Evolutionary conservation across 2,329 filamentous ascomycete species (phyloP).

Genomic region (Helotiales sp.): DNA sequence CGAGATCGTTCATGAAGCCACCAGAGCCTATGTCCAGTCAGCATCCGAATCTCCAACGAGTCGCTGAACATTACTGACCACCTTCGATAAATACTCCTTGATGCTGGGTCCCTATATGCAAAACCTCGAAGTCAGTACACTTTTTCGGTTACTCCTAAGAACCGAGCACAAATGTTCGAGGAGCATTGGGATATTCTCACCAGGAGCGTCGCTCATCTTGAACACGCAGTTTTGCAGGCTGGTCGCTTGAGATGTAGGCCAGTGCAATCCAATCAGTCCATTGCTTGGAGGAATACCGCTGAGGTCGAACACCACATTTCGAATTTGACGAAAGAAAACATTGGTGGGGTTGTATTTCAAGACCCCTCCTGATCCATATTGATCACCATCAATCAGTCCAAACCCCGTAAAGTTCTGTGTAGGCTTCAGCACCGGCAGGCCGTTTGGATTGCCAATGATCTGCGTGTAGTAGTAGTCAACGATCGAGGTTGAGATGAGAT

Average conservation of each 20-base stretch:
- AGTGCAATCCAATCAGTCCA: conserved; percentile 46
- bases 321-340: conserved; percentile 64
- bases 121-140: too few species aligned
- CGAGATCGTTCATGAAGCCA: conserved; percentile 6
- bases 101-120: conserved; percentile 51
- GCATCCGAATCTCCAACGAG: neutral
- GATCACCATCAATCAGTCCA: conserved; percentile 83
- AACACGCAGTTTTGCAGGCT: conserved; percentile 63
- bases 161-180: too few species aligned
- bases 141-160: too few species aligned
- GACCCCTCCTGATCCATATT: conserved; percentile 51
- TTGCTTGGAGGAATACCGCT: conserved; percentile 32
- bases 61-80: conserved; percentile 30
- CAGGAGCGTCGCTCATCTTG: conserved; percentile 49
- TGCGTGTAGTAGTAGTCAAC: conserved; percentile 24
- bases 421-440: conserved; percentile 72
- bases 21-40: conserved; percentile 29
- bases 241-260: conserved; percentile 56
- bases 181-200: too few species aligned
- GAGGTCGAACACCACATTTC: conserved; percentile 65
- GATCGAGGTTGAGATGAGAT: conserved; percentile 24
- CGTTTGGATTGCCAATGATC: conserved; percentile 29
- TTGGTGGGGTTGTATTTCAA: conserved; percentile 71
- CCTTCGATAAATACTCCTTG: conserved; percentile 62
- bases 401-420: conserved; percentile 72